Percentiles rank a stretch among this genome's conserved stretches.
phyloP scores from a whole-genome alignment of 2,329 filamentous ascomycete species.

The Westerdykella sp. region DNA sequence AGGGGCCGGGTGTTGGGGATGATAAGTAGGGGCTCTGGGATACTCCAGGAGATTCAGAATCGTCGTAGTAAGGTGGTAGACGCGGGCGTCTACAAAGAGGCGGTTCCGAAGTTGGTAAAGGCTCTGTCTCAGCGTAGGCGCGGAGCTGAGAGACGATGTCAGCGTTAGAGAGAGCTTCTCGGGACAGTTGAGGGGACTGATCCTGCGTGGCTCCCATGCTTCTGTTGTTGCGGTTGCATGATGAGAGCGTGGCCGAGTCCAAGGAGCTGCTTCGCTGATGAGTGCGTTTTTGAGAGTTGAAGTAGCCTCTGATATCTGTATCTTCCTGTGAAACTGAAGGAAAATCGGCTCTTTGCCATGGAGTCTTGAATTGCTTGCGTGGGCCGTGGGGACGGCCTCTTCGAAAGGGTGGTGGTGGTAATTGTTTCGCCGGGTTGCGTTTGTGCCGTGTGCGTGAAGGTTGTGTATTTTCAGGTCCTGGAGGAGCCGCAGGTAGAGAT shows the following conservation, averaged over 20 bases:
- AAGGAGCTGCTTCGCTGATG: neutral
- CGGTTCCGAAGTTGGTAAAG: neutral
- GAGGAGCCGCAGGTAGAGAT: neutral
- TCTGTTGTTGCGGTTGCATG: conserved; percentile 10
- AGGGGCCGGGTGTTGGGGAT: conserved; percentile 8
- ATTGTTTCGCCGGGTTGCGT: neutral
- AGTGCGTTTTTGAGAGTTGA: conserved; percentile 3
- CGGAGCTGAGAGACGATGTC: conserved; percentile 5
- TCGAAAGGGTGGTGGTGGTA: neutral
- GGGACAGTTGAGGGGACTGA: neutral
- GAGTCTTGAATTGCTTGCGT: neutral
- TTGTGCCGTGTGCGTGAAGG: neutral
- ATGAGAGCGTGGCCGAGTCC: neutral
- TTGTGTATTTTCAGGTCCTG: neutral
- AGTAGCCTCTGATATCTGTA: conserved; percentile 24
- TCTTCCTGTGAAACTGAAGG: conserved; percentile 8
- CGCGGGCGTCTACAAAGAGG: too few species aligned
- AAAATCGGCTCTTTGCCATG: neutral
- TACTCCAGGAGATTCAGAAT: too few species aligned
- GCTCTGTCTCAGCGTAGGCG: conserved; percentile 5
- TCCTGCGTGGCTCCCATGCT: too few species aligned
- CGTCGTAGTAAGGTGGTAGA: too few species aligned
- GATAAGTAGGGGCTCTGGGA: neutral
- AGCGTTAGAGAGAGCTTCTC: neutral
- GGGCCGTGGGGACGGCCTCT: neutral